phyloP scores from a whole-genome alignment of 2,329 filamentous ascomycete genomes.

The Colletotrichum sp. region DNA sequence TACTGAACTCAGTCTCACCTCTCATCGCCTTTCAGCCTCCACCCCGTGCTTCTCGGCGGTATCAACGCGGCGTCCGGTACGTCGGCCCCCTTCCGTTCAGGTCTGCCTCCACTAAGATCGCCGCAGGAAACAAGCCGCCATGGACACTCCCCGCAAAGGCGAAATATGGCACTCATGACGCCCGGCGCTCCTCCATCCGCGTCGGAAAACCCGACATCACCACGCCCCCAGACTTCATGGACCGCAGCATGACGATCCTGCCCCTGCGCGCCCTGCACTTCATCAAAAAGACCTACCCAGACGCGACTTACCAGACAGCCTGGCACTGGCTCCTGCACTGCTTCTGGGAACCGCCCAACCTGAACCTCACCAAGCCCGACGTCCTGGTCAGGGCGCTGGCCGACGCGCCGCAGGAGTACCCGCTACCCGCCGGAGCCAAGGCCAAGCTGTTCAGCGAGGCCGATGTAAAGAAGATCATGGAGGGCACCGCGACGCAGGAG shows the following conservation, averaged over 20 bases:
- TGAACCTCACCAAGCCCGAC: conserved; percentile 64
- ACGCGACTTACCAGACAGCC: conserved; percentile 53
- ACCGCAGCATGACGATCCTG: conserved; percentile 48
- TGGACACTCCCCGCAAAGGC: conserved; percentile 75
- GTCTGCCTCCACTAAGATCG: not conserved
- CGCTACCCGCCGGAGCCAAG: conserved; percentile 1
- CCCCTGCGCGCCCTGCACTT: conserved; percentile 71
- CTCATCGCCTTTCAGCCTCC: conserved; percentile 52
- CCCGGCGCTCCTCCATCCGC: conserved; percentile 40
- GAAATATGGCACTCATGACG: conserved; percentile 53
- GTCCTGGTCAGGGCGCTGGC: conserved; percentile 48
- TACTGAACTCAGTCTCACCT: not conserved
- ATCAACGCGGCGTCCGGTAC: conserved; percentile 66
- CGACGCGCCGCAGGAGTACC: conserved; percentile 27
- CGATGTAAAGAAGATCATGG: conserved; percentile 62
- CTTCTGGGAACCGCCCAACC: conserved; percentile 66
- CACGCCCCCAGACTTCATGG: conserved; percentile 49
- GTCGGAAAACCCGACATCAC: conserved; percentile 41
- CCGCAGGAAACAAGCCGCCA: conserved; percentile 73
- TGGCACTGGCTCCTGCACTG: conserved; percentile 61
- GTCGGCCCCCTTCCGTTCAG: not conserved
- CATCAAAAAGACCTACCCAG: conserved; percentile 64
- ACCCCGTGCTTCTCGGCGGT: conserved; percentile 75
- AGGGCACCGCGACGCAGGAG: conserved; percentile 52
- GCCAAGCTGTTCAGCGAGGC: conserved; percentile 50